These are phyloP conservation scores for Sporothrix mexicana DNA, from an alignment of 2,329 filamentous ascomycete genomes.

Conservation along the genomic window DNA sequence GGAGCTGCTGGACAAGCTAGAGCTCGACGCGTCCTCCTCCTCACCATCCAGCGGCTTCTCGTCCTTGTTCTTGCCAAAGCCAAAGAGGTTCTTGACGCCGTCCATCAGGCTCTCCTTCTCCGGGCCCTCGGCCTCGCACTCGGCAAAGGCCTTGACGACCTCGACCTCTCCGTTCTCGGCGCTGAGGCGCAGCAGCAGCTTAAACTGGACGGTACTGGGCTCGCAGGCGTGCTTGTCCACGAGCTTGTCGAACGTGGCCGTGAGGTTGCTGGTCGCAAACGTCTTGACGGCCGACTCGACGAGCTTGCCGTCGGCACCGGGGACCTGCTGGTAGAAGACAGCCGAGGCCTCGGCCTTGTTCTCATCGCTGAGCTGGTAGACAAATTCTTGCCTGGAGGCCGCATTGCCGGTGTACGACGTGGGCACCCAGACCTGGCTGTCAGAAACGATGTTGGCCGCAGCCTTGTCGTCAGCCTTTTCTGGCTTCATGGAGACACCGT, in stretches of 20 bases:
- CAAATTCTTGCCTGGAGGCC: conserved; percentile 77
- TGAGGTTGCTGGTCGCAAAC: conserved; percentile 83
- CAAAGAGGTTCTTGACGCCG: conserved; percentile 94
- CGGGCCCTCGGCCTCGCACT: conserved; percentile 77
- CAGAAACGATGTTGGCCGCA: conserved; percentile 71
- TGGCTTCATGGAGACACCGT: conserved; percentile 78
- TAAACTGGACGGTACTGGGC: conserved; percentile 77
- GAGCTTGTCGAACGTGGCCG: conserved; percentile 77
- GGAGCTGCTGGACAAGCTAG: conserved; percentile 43
- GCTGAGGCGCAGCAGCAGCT: conserved; percentile 75
- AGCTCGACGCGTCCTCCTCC: conserved; percentile 46
- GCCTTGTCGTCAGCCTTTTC: too few species aligned
- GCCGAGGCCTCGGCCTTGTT: conserved; percentile 77
- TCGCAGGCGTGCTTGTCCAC: conserved; percentile 80
- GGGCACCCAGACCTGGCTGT: conserved; percentile 83
- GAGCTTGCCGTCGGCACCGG: conserved; percentile 51
- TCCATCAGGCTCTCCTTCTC: conserved; percentile 85
- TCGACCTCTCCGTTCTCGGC: conserved; percentile 79
- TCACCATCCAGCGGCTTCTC: conserved; percentile 74
- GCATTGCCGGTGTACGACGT: conserved; percentile 73
- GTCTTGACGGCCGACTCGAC: conserved; percentile 67
- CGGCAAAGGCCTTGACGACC: conserved; percentile 74
- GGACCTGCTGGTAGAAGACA: conserved; percentile 76
- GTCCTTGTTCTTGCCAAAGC: conserved; percentile 80
- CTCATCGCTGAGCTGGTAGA: conserved; percentile 67